These are phyloP conservation scores for Mucor racemosus DNA, from an alignment of 371 early-diverging fungal genomes.

Conservation along the genomic window DNA sequence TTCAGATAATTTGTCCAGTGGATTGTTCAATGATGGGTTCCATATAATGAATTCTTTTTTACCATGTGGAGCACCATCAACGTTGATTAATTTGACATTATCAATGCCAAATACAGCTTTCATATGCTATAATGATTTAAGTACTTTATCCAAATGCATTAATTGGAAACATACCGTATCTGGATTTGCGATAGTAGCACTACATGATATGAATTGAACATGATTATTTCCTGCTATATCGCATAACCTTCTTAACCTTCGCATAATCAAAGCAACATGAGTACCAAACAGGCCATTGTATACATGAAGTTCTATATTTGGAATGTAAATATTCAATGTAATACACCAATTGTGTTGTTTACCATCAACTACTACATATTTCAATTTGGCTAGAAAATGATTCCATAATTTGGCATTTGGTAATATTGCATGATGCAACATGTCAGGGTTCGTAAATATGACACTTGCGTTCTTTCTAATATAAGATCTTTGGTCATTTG, in stretches of 20 bases:
- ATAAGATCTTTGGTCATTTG: constrained; percentile 38
- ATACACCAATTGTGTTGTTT: background rate
- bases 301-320: constrained; percentile 66
- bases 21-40: constrained; percentile 40
- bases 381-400: constrained; percentile 54
- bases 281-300: constrained; percentile 75
- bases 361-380: constrained; percentile 78
- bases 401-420: constrained; percentile 66
- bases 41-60: constrained; percentile 45
- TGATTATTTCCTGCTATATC: constrained; percentile 44
- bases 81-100: constrained; percentile 31
- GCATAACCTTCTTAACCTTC: constrained; percentile 67
- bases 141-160: background rate
- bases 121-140: constrained; percentile 42
- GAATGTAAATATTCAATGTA: background rate
- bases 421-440: constrained; percentile 74
- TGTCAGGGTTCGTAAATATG: constrained; percentile 85
- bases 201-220: constrained; percentile 69
- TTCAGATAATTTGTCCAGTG: constrained; percentile 13
- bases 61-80: constrained; percentile 54
- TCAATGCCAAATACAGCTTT: constrained; percentile 41
- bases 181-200: constrained; percentile 61
- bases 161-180: constrained; percentile 29
- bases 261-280: constrained; percentile 69
- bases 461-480: constrained; percentile 61